These are phyloP conservation scores for Elsinoe necatrix DNA, from an alignment of 2,329 filamentous ascomycete genomes.

Conservation along the genomic window DNA sequence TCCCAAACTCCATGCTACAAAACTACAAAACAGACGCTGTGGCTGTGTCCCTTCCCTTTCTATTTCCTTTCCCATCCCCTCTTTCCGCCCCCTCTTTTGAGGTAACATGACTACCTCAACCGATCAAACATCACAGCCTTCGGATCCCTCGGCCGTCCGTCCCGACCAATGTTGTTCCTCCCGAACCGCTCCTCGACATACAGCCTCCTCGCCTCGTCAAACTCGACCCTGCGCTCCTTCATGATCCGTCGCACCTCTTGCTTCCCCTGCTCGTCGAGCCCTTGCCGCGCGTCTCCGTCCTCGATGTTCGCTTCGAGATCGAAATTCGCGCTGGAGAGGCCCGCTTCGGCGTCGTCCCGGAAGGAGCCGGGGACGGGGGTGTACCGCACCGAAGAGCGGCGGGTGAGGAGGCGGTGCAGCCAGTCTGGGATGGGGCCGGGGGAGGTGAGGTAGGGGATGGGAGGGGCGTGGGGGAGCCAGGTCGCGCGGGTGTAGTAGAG, in stretches of 20 bases:
- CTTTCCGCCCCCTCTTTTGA: not conserved
- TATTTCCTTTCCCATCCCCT: not conserved
- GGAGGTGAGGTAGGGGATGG: slow-evolving; percentile 44
- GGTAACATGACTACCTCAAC: not conserved
- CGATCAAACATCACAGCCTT: slow-evolving; percentile 81
- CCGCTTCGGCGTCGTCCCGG: slow-evolving; percentile 75
- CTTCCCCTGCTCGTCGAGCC: slow-evolving; percentile 74
- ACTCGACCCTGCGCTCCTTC: slow-evolving; percentile 71
- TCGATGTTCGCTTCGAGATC: slow-evolving; percentile 74
- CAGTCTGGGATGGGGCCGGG: slow-evolving; percentile 42
- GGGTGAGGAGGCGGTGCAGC: slow-evolving; percentile 41
- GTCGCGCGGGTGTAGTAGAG: slow-evolving; percentile 71
- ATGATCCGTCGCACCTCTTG: slow-evolving; percentile 79
- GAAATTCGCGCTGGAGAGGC: slow-evolving; percentile 69
- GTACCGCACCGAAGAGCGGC: slow-evolving; percentile 31
- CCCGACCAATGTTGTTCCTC: slow-evolving; percentile 78
- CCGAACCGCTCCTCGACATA: slow-evolving; percentile 81
- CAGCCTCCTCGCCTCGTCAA: slow-evolving; percentile 81
- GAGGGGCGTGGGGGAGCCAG: slow-evolving; percentile 65
- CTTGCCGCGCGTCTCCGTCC: slow-evolving; percentile 66
- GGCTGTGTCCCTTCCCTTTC: no score
- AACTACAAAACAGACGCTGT: no score
- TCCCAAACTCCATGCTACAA: slow-evolving; percentile 13
- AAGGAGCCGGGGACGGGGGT: slow-evolving; percentile 58
- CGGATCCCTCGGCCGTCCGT: slow-evolving; percentile 80